A percentile compares a stretch with the other conserved stretches of the same genome.
phyloP scores from a whole-genome alignment of 192 early-diverging fungal species.

The Mortierella claussenii region DNA sequence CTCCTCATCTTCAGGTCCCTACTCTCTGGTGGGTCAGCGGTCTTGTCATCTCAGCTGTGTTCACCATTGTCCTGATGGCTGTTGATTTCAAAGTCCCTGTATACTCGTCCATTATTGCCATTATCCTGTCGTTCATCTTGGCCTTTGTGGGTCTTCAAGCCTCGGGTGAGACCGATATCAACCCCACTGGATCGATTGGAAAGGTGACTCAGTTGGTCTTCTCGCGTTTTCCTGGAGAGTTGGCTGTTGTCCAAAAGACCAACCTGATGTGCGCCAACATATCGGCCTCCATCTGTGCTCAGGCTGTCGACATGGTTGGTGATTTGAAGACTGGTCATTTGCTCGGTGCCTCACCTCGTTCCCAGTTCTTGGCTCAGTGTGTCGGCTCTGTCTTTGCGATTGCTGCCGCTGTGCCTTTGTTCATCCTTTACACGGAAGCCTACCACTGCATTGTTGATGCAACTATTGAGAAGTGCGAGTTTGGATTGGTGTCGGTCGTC shows the following conservation, averaged over 20 bases:
- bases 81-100: conserved; percentile 66
- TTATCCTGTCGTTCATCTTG: conserved; percentile 72
- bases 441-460: conserved; percentile 69
- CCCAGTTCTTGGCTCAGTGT: conserved; percentile 74
- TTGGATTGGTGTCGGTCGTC: conserved; percentile 48
- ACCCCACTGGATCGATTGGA: conserved; percentile 71
- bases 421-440: conserved; percentile 67
- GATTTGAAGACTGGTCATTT: conserved; percentile 79
- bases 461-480: conserved; percentile 54
- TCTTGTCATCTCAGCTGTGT: conserved; percentile 60
- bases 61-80: conserved; percentile 66
- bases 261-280: conserved; percentile 73
- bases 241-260: conserved; percentile 59
- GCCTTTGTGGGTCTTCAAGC: conserved; percentile 73
- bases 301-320: conserved; percentile 77
- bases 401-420: conserved; percentile 65
- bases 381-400: conserved; percentile 72
- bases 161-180: conserved; percentile 75
- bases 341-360: conserved; percentile 69
- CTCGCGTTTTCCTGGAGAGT: conserved; percentile 61
- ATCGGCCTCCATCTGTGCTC: conserved; percentile 62
- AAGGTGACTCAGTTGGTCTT: conserved; percentile 78
- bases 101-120: conserved; percentile 64
- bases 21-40: conserved; percentile 65
- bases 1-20: conserved; percentile 59